Base-by-base conservation (phyloP, 768 basidiomycete genomes). In the Mycena metata region DNA sequence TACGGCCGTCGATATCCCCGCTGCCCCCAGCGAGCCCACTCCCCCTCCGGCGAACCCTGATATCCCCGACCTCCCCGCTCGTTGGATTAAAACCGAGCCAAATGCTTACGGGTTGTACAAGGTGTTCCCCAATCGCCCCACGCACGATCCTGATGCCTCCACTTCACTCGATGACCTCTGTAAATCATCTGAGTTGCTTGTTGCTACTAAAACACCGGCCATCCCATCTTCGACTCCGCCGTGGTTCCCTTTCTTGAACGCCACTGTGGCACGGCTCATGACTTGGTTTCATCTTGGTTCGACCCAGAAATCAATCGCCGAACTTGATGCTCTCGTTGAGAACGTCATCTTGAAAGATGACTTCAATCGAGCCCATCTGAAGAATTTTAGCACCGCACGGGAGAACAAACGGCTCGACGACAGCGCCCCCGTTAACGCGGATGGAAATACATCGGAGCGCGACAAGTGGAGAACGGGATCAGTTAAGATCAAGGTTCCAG, bases 291-390 rank as follows among this genome's bases (percentile, higher is more conserved):
- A 76, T 52, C 36, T 39, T 10, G 67, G 65, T 1, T 41, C 61
- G 0, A 66, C 61, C 19, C 54, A 64, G 11, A 79, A 78, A 56
- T 79, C 78, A 15, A 36, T 72, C n/a, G 52, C 58, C 0, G 72
- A 79, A 7, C 52, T 80, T 0, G 57, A 77, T 33, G 17, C 56
- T 2, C 70, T 81, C 1, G 72, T 80, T 19, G 26, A 77, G 13
- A 70, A 76, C 23, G 76, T 78, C 16, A 26, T 81, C 10, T 59
- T 76, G 2, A 49, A 49, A 0, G 49, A 70, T 0, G 78, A 80
- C 52, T 81, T 78, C 60, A 43, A 75, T 16, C 57, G 15, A 1
- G 33, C 73, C 2, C 60, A 81, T 26, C 66, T 79, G 1, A n/a
- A 49, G 4, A 66, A 66, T 0, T 81, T 80, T 39, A 68, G 59